Percentiles rank a stretch among this genome's conserved stretches.
phyloP scores from a whole-genome alignment of 257 asterid genomes.

The Lantana camara region DNA sequence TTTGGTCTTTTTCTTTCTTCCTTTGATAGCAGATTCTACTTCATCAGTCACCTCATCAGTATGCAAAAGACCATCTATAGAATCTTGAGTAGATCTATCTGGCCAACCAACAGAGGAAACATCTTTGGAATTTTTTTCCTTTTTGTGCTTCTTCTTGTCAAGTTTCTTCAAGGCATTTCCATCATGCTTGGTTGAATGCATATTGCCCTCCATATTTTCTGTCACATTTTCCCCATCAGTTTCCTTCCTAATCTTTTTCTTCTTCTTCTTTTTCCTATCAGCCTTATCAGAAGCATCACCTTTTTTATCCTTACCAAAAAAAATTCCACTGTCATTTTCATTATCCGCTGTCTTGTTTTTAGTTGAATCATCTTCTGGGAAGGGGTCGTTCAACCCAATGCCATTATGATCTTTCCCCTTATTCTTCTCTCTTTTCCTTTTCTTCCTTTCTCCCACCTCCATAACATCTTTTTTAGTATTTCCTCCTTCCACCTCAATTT shows the following conservation, averaged over 20 bases:
- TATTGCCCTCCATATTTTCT: slow-evolving; percentile 17
- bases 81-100: slow-evolving; percentile 5
- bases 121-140: slow-evolving; percentile 22
- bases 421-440: slow-evolving; percentile 27
- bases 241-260: slow-evolving; percentile 12
- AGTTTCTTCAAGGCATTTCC: slow-evolving; percentile 11
- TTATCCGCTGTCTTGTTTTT: not conserved
- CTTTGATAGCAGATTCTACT: slow-evolving; percentile 19
- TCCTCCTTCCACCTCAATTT: slow-evolving; percentile 2
- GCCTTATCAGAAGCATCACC: not conserved
- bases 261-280: slow-evolving; percentile 17
- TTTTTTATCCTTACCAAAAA: not conserved
- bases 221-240: slow-evolving; percentile 16
- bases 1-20: slow-evolving; percentile 26
- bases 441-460: slow-evolving; percentile 31
- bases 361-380: not conserved
- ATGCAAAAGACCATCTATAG: slow-evolving; percentile 18
- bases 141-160: slow-evolving; percentile 30
- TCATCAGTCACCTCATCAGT: slow-evolving; percentile 16
- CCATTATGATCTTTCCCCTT: slow-evolving; percentile 19
- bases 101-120: slow-evolving; percentile 23
- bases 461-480: slow-evolving; percentile 1
- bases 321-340: not conserved
- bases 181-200: slow-evolving; percentile 16
- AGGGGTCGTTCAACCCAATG: not conserved